These are phyloP conservation scores for Coemansia sp. DNA, from an alignment of 192 early-diverging fungal genomes.

Conservation along the genomic window DNA sequence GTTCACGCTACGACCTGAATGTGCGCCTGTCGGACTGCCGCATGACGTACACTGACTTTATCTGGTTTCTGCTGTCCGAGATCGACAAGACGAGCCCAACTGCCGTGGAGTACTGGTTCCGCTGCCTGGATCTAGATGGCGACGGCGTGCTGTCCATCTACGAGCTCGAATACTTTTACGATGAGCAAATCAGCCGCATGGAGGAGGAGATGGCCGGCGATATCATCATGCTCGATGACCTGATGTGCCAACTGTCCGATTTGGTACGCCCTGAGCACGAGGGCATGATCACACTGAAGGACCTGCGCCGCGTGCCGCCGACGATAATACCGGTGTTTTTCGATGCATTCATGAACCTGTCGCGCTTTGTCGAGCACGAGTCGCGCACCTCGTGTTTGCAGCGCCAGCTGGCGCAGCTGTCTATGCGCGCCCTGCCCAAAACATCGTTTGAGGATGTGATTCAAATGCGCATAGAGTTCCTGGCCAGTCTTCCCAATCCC, in stretches of 20 bases:
- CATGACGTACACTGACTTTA: constrained; percentile 82
- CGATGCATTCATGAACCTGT: constrained; percentile 55
- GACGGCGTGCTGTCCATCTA: constrained; percentile 84
- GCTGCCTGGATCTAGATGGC: constrained; percentile 87
- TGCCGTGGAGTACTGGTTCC: constrained; percentile 84
- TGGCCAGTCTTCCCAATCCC: constrained; percentile 47
- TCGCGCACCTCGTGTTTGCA: constrained; percentile 49
- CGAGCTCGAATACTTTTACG: constrained; percentile 83
- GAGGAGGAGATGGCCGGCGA: constrained; percentile 54
- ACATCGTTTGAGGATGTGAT: constrained; percentile 47
- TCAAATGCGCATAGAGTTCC: constrained; percentile 47
- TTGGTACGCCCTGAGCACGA: constrained; percentile 42
- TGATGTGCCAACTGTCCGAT: constrained; percentile 56
- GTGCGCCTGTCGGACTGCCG: constrained; percentile 53
- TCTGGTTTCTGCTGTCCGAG: constrained; percentile 81
- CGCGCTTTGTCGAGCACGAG: constrained; percentile 54
- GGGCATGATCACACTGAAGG: constrained; percentile 53
- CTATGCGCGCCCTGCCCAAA: constrained; percentile 45
- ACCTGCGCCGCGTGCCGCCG: constrained; percentile 39
- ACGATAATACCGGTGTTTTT: constrained; percentile 45
- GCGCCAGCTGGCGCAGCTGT: constrained; percentile 50
- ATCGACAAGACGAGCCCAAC: constrained; percentile 72
- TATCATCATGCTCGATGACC: constrained; percentile 49
- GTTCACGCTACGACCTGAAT: constrained; percentile 42
- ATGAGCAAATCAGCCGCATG: constrained; percentile 77